Percentiles rank a stretch among this genome's conserved stretches.
phyloP scores from a whole-genome alignment of 148 eudicot species.

The Persicaria tinctoria region DNA sequence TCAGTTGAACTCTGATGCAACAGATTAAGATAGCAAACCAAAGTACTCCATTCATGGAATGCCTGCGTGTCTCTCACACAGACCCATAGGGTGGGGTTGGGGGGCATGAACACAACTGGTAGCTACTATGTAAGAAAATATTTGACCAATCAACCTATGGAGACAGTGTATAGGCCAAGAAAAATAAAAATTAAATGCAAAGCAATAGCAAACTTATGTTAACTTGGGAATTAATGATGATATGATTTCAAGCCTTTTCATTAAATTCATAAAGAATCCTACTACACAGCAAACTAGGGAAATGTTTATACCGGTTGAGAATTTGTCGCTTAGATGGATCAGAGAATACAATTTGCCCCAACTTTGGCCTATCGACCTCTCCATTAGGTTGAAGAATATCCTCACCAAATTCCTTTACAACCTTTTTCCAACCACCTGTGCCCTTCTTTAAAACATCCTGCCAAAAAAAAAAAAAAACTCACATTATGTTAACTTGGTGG shows the following conservation, averaged over 20 bases:
- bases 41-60: too few species aligned
- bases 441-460: constrained; percentile 95
- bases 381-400: constrained; percentile 68
- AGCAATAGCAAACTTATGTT: neutral
- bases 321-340: constrained; percentile 74
- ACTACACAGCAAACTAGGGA: neutral
- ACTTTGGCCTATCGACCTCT: constrained; percentile 81
- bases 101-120: neutral
- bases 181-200: neutral
- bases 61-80: too few species aligned
- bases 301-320: constrained; percentile 53
- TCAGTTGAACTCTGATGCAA: neutral
- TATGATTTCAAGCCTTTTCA: neutral
- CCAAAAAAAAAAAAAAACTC: constrained; percentile 10
- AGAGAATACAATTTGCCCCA: constrained; percentile 75
- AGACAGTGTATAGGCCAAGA: neutral
- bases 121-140: neutral
- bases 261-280: neutral
- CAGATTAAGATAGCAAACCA: neutral
- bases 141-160: neutral
- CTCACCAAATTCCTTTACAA: constrained; percentile 76
- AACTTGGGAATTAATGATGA: neutral
- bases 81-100: too few species aligned
- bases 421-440: constrained; percentile 87
- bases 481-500: neutral